phyloP scores from a whole-genome alignment of 352 stramenopile species.

The Pythium chondricola region DNA sequence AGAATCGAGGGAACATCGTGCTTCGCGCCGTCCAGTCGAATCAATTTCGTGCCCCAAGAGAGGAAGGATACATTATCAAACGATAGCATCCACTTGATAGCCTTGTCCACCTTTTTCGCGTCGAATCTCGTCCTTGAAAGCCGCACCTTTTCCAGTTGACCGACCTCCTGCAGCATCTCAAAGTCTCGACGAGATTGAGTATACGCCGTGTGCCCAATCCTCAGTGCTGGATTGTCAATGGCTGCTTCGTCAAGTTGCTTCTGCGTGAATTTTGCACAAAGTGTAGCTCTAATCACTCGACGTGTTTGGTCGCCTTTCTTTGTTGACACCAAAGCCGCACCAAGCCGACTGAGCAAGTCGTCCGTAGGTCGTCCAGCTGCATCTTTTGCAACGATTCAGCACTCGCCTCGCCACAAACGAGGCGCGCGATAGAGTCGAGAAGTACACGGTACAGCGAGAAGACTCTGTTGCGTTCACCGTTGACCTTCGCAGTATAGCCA shows the following conservation, averaged over 20 bases:
- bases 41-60: slow-evolving; percentile 4
- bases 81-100: neutral
- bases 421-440: no score
- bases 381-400: neutral
- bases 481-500: no score
- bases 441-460: no score
- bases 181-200: neutral
- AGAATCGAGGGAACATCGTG: slow-evolving; percentile 8
- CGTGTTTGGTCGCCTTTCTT: slow-evolving; percentile 2
- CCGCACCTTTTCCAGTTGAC: neutral
- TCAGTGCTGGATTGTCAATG: neutral
- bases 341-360: neutral
- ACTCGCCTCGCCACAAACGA: no score
- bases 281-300: neutral
- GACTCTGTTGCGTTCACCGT: no score
- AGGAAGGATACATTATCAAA: slow-evolving; percentile 6
- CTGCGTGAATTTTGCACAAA: slow-evolving; percentile 1
- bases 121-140: neutral
- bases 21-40: neutral
- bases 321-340: neutral
- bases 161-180: neutral
- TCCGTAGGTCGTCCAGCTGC: neutral
- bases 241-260: neutral
- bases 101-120: neutral
- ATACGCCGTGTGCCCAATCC: slow-evolving; percentile 1